Percentiles rank a stretch among this genome's conserved stretches.
Conservation (phyloP, 2,329 filamentous ascomycete species). For the Leptographium lundbergii region DNA sequence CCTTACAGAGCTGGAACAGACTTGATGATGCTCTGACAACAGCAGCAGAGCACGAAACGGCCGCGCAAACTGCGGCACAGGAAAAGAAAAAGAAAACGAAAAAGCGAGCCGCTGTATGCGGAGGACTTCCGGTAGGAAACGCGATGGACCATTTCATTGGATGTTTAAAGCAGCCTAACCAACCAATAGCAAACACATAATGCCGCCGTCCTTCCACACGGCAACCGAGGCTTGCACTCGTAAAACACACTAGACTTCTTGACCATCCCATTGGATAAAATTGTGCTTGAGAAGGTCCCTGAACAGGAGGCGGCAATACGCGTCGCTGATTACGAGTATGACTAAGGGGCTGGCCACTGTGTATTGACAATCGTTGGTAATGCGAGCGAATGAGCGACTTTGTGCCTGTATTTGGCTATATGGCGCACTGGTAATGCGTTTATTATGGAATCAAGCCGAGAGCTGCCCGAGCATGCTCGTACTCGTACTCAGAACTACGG, state of each 20-base stretch:
- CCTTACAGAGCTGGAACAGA: too few species aligned
- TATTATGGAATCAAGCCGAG: too few species aligned
- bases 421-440: too few species aligned
- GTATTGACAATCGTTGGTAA: too few species aligned
- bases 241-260: not conserved
- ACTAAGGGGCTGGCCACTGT: too few species aligned
- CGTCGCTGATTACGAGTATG: too few species aligned
- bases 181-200: not conserved
- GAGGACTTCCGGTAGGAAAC: not conserved
- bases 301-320: too few species aligned
- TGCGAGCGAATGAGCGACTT: too few species aligned
- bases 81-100: not conserved
- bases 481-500: too few species aligned
- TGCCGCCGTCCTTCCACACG: not conserved
- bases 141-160: not conserved
- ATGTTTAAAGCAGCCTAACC: not conserved
- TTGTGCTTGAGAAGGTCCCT: not conserved
- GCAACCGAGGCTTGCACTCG: not conserved
- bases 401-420: too few species aligned
- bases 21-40: too few species aligned
- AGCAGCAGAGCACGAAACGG: not conserved
- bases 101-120: not conserved
- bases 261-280: not conserved
- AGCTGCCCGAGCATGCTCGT: too few species aligned
- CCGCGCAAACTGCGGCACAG: not conserved